A percentile compares a stretch with the other conserved stretches of the same genome.
These are phyloP conservation scores for Eimeria acervulina DNA, from an alignment of 169 alveolate genomes.

Conservation along the genomic window DNA sequence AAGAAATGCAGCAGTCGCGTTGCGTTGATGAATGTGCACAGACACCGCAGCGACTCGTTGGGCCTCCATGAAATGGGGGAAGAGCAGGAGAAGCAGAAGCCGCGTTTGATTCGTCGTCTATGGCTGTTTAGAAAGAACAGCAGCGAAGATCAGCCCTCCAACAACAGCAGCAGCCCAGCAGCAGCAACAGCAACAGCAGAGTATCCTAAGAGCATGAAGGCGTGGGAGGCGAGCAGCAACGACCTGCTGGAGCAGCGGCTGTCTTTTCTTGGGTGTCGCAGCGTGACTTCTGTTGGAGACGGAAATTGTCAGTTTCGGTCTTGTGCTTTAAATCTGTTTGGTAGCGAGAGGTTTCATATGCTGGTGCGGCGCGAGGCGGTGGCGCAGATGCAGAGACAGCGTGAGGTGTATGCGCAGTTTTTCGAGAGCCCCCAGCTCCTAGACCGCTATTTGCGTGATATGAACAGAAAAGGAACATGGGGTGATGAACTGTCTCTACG, in stretches of 20 bases:
- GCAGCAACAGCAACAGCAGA: not conserved
- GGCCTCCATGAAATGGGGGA: not conserved
- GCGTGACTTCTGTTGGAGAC: slow-evolving; percentile 84
- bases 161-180: not conserved
- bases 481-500: slow-evolving; percentile 88
- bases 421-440: slow-evolving; percentile 78
- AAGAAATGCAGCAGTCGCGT: slow-evolving; percentile 55
- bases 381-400: slow-evolving; percentile 82
- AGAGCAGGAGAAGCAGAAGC: not conserved
- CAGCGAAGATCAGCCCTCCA: not conserved
- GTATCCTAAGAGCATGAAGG: slow-evolving; percentile 7
- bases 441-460: slow-evolving; percentile 82
- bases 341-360: slow-evolving; percentile 85
- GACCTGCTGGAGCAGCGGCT: slow-evolving; percentile 84
- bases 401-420: slow-evolving; percentile 84
- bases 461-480: slow-evolving; percentile 87
- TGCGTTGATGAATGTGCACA: not conserved
- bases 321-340: slow-evolving; percentile 86
- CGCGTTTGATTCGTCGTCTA: slow-evolving; percentile 1
- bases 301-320: slow-evolving; percentile 89
- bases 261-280: slow-evolving; percentile 83
- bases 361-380: slow-evolving; percentile 85
- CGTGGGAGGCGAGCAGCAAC: slow-evolving; percentile 48
- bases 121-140: slow-evolving; percentile 31
- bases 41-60: not conserved